Evolutionary conservation across 2,329 filamentous ascomycete genomes (phyloP), one percentile per base, ranked within the genome.

Genomic region (Fusarium pseudonygamai): DNA sequence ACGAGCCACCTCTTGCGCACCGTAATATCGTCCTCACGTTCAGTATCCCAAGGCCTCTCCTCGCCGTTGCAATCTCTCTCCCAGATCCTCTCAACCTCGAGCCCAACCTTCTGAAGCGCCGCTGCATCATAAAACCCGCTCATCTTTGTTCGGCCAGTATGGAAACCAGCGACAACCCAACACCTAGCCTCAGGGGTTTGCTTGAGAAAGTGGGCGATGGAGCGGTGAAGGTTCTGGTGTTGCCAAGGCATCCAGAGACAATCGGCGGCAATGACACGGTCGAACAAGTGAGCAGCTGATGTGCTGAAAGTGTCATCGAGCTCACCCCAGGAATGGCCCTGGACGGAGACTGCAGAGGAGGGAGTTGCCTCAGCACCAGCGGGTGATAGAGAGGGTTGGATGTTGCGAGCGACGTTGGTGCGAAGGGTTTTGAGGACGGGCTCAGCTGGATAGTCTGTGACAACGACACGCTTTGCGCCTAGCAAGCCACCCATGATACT

Each of bases 221-320:
- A 93, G 46, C 78, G 80, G 52, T 87, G 86, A 32, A 94, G 85
- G 79, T 91, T 92, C n/a, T 81, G 85, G 80, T 94, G 93, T 83
- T 94, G 88, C 84, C 87, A 87, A 4, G 89, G 88, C 90, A 94
- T 93, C 92, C 92, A 94, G 64, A 93, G 86, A 77, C 92, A 93
- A 81, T 94, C 92, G 70, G 91, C 90, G 0, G 90, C 90, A n/a
- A 93, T 81, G 45, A 94, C 84, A 64, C 90, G 87, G 50, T 89
- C 89, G 77, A 91, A 93, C 4, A 78, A 78, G 66, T 81, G 81
- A 43, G 74, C 74, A 66, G 76, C 60, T 47, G 74, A 49, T 60
- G 72, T 32, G 65, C 76, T 75, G 39, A 82, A 78, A 13, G 84
- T 32, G 30, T 80, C 76, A 1, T 74, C 59, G 3, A 89, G 78